Conservation (phyloP, 2,329 filamentous ascomycete genomes). For the Juglanconis juglandina region DNA sequence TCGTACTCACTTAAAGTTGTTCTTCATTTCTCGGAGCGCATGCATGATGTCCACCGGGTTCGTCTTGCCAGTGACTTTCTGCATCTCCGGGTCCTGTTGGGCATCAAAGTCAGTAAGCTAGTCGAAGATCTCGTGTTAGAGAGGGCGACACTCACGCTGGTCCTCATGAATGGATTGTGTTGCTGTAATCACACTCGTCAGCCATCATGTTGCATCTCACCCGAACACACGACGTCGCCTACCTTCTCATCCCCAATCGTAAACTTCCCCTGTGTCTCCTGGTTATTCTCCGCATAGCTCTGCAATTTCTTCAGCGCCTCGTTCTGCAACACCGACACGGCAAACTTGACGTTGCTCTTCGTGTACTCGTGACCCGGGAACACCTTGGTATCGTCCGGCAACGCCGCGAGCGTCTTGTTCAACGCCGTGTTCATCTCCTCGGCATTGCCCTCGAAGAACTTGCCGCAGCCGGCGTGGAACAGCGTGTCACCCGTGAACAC, state of each 20-base stretch:
- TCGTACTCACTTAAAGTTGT: slow-evolving; percentile 59
- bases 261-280: slow-evolving; percentile 90
- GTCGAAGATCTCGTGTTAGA: background rate
- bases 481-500: slow-evolving; percentile 97
- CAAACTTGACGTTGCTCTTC: slow-evolving; percentile 92
- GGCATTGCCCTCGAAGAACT: slow-evolving; percentile 90
- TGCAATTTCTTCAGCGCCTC: slow-evolving; percentile 74
- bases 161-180: slow-evolving; percentile 96
- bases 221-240: slow-evolving; percentile 19
- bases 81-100: slow-evolving; percentile 71
- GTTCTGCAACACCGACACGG: slow-evolving; percentile 68
- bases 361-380: slow-evolving; percentile 98
- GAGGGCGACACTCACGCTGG: slow-evolving; percentile 55
- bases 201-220: background rate
- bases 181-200: slow-evolving; percentile 44
- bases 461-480: slow-evolving; percentile 91
- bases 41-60: slow-evolving; percentile 82
- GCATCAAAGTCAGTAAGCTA: slow-evolving; percentile 12
- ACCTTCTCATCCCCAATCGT: slow-evolving; percentile 98
- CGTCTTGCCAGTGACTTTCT: slow-evolving; percentile 77
- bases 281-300: slow-evolving; percentile 72
- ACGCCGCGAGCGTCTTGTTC: slow-evolving; percentile 74
- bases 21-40: slow-evolving; percentile 87
- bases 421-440: slow-evolving; percentile 90
- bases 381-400: slow-evolving; percentile 89